Base-by-base conservation (phyloP, 2,329 filamentous ascomycete genomes). In the Phialocephala sp. region DNA sequence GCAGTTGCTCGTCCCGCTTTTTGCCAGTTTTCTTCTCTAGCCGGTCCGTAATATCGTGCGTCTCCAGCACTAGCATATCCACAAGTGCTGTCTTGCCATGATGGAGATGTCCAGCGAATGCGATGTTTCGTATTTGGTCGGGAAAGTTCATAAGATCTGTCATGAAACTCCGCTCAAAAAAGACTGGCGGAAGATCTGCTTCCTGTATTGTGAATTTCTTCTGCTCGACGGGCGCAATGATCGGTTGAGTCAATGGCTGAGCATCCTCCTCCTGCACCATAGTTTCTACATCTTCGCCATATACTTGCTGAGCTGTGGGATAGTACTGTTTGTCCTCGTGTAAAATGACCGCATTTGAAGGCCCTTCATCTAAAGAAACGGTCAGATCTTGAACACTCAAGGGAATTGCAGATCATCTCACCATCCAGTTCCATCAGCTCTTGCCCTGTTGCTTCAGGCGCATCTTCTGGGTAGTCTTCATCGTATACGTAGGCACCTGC, bases 261-360 rank as follows among this genome's bases (percentile, higher is more conserved):
- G 94, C 91, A 82, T 99, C 95, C 81, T 98, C 95, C 79, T 99
- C 95, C 76, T 98, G 92, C 43, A 99, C 94, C 79, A 97, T 82
- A 1, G 94, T 95, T 80, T 99, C 95, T 73, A 99, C 95, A 80
- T 95, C 94, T 73, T 89, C 86, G 60, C 95, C 95, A 77, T 98
- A 99, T 50, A 97, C 89, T 79, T 99, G 95, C 76, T 94, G 90
- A 64, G 95, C 95, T n/a, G 94, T 97, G 36, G 95, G 95, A 77
- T 99, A 99, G 80, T 99, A 99, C 78, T 98, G 95, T 79, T 99
- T 99, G 81, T 99, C 95, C 83, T 99, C 95, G 80, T 99, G 95
- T 55, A 99, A 86, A 65, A 99, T 87, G n/a, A 99, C 93, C 60
- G 95, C 94, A 78, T 98, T 99, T 5, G 94, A 97, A 3, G 94